Evolutionary conservation across 495 filamentous ascomycete genomes (phyloP).

Genomic region (Trichoderma gamsii): DNA sequence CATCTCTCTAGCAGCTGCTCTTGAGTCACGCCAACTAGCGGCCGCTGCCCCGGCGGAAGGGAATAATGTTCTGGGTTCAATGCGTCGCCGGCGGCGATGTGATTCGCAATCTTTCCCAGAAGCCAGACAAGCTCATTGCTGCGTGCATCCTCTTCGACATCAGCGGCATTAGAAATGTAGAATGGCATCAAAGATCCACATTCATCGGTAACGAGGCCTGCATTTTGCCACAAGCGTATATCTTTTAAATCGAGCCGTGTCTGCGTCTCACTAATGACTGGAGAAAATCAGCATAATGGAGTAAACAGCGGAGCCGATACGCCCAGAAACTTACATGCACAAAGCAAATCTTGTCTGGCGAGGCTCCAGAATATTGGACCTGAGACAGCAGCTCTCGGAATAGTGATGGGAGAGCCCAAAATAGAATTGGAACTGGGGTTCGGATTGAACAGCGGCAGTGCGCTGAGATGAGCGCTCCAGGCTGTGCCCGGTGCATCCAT

Average conservation of each 20-base stretch:
- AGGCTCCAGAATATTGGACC: slow-evolving; percentile 6
- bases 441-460: neutral
- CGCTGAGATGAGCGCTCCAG: slow-evolving; percentile 6
- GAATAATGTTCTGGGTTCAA: neutral
- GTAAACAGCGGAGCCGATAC: too few species aligned
- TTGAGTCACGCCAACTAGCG: slow-evolving; percentile 7
- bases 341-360: slow-evolving; percentile 3
- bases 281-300: neutral
- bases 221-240: slow-evolving; percentile 5
- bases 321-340: neutral
- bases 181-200: neutral
- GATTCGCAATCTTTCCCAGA: slow-evolving; percentile 1
- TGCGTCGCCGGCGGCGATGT: neutral
- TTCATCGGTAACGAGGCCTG: neutral
- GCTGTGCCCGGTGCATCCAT: slow-evolving; percentile 7
- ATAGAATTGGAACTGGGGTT: neutral
- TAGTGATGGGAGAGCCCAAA: slow-evolving; percentile 3
- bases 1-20: slow-evolving; percentile 3
- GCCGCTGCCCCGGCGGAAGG: neutral
- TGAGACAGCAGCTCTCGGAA: neutral
- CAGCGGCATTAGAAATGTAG: neutral
- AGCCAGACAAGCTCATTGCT: slow-evolving; percentile 7
- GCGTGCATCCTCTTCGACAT: neutral
- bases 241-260: slow-evolving; percentile 4
- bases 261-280: slow-evolving; percentile 4